phyloP scores from a whole-genome alignment of 192 early-diverging fungal genomes.

The Allomyces macrogynus region DNA sequence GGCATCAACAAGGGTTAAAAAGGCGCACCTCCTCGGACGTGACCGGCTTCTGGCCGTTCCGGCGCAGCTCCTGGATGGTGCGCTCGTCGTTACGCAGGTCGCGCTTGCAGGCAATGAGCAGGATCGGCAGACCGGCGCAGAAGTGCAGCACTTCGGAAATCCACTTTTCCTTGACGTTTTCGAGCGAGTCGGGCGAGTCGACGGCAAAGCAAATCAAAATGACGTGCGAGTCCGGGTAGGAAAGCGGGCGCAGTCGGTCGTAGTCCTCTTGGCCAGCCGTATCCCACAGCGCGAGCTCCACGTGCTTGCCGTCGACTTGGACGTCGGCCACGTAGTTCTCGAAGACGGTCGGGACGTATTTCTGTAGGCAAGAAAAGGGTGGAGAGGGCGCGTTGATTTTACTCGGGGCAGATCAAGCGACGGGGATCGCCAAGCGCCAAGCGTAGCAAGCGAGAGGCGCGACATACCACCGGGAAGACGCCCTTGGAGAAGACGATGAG shows the following conservation, averaged over 20 bases:
- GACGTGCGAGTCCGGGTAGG: conserved; percentile 80
- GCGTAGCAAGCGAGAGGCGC: neutral
- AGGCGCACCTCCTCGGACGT: conserved; percentile 40
- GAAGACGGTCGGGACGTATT: conserved; percentile 81
- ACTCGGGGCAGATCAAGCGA: too few species aligned
- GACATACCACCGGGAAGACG: conserved; percentile 58
- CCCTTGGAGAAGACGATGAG: conserved; percentile 67
- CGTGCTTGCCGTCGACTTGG: conserved; percentile 58
- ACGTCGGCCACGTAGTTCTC: conserved; percentile 86
- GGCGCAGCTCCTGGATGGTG: conserved; percentile 55
- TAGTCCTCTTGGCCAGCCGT: conserved; percentile 95
- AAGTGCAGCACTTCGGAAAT: conserved; percentile 22
- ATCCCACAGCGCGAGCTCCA: conserved; percentile 90
- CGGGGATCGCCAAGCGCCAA: too few species aligned
- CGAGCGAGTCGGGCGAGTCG: conserved; percentile 57
- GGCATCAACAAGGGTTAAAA: neutral
- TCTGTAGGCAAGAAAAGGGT: conserved; percentile 6
- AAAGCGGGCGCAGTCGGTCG: conserved; percentile 76
- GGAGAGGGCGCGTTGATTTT: neutral
- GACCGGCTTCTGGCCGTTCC: conserved; percentile 54
- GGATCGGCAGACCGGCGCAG: conserved; percentile 62
- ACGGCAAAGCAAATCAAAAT: conserved; percentile 86
- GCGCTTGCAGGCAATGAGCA: conserved; percentile 73
- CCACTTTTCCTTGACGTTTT: conserved; percentile 52
- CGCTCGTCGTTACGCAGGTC: conserved; percentile 65